phyloP scores from a whole-genome alignment of 805 yeast genomes.

The Komagataella ulmi region DNA sequence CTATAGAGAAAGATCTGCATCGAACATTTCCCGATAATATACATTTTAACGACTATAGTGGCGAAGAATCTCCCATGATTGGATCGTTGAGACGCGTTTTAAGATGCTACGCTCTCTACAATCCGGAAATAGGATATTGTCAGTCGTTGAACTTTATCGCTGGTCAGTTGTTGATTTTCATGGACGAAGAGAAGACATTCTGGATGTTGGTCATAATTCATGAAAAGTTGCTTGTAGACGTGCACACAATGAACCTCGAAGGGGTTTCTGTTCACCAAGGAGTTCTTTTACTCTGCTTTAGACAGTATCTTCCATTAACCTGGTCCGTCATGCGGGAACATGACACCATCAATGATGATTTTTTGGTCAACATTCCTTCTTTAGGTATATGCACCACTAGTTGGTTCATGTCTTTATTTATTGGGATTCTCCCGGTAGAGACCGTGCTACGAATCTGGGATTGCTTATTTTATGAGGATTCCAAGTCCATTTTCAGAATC shows the following conservation, averaged over 20 bases:
- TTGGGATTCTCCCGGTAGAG: constrained; percentile 83
- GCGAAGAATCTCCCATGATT: constrained; percentile 50
- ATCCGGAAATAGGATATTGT: constrained; percentile 90
- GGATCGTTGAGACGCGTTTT: constrained; percentile 68
- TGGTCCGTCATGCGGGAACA: constrained; percentile 36
- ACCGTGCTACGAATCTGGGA: constrained; percentile 89
- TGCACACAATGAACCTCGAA: constrained; percentile 80
- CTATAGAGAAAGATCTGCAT: constrained; percentile 86
- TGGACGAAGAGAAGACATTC: constrained; percentile 83
- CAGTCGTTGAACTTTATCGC: constrained; percentile 90
- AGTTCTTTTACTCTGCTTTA: constrained; percentile 74
- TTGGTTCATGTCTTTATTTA: constrained; percentile 97
- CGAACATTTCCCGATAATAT: constrained; percentile 93
- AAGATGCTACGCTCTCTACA: constrained; percentile 71
- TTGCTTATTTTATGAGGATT: constrained; percentile 83
- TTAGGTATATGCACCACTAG: constrained; percentile 87
- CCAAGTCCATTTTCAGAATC: constrained; percentile 72
- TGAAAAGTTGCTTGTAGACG: constrained; percentile 75
- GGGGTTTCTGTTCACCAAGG: constrained; percentile 96
- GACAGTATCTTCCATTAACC: constrained; percentile 70
- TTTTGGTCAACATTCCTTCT: constrained; percentile 73
- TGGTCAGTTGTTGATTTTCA: constrained; percentile 69
- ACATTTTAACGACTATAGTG: constrained; percentile 43
- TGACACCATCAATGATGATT: constrained; percentile 22
- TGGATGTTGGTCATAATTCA: constrained; percentile 95